phyloP scores from a whole-genome alignment of 345 rosid species.

The Salix viminalis region DNA sequence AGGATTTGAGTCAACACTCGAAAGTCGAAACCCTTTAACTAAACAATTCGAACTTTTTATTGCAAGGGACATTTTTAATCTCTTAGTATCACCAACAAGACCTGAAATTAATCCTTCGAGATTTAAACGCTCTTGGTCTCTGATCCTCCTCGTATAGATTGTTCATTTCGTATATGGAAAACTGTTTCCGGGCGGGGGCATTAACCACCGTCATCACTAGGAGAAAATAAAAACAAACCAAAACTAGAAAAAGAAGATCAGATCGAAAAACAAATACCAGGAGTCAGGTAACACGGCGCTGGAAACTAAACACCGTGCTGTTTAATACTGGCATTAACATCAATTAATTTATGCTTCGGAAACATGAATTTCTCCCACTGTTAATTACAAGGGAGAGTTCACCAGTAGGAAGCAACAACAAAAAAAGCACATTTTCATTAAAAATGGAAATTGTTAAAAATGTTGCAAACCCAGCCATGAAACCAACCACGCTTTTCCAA shows the following conservation, averaged over 20 bases:
- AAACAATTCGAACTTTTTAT: no score
- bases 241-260: background rate
- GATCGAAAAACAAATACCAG: constrained; percentile 20
- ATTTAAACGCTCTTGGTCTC: no score
- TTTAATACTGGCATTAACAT: constrained; percentile 28
- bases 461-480: constrained; percentile 15
- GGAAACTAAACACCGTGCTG: constrained; percentile 22
- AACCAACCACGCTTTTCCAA: constrained; percentile 2
- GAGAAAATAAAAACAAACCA: background rate
- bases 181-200: no score
- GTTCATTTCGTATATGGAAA: no score
- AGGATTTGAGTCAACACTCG: no score
- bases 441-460: background rate
- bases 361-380: constrained; percentile 36
- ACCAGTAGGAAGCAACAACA: constrained; percentile 40
- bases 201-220: no score
- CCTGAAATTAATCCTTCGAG: no score
- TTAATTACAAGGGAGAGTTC: constrained; percentile 23
- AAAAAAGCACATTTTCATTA: background rate
- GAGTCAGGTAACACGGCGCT: constrained; percentile 42
- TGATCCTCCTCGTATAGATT: no score
- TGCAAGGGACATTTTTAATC: no score
- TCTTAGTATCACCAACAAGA: no score
- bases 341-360: constrained; percentile 39
- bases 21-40: no score